phyloP scores from a whole-genome alignment of 805 yeast genomes.

The Cyberlindnera maritima region DNA sequence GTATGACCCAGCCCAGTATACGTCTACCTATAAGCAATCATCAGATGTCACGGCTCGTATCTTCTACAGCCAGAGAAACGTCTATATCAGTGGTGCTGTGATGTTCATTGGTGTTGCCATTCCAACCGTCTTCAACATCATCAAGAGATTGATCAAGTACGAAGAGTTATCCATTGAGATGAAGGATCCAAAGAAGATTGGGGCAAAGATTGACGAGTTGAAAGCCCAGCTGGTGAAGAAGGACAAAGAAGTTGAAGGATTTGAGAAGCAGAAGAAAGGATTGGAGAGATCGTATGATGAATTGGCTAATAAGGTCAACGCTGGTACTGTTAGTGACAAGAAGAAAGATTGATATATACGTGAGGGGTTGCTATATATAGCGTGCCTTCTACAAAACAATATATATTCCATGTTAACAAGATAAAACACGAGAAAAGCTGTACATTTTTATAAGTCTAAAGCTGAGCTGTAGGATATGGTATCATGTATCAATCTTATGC shows the following conservation, averaged over 20 bases:
- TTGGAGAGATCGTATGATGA: constrained; percentile 48
- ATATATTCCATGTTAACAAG: no score
- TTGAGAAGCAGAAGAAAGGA: constrained; percentile 50
- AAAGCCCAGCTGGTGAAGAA: constrained; percentile 37
- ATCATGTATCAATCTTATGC: constrained; percentile 12
- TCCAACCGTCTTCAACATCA: constrained; percentile 49
- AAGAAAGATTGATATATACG: constrained; percentile 20
- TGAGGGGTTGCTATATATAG: background rate
- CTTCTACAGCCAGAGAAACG: constrained; percentile 61
- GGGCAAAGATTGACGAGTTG: constrained; percentile 28
- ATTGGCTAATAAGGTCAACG: constrained; percentile 30
- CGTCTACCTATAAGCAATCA: constrained; percentile 30
- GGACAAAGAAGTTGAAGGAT: constrained; percentile 42
- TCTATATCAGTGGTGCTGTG: constrained; percentile 62
- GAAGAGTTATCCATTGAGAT: constrained; percentile 32
- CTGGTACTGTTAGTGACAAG: constrained; percentile 17
- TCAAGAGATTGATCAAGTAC: constrained; percentile 50
- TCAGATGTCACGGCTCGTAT: constrained; percentile 56
- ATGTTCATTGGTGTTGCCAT: constrained; percentile 54
- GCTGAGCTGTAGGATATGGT: no score
- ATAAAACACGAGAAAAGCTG: no score
- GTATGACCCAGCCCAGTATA: constrained; percentile 26
- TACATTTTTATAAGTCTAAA: no score
- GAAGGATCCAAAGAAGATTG: constrained; percentile 17
- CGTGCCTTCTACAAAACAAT: no score